These are phyloP conservation scores for Termitomyces titanicus DNA, from an alignment of 768 basidiomycete species.

Conservation along the genomic window DNA sequence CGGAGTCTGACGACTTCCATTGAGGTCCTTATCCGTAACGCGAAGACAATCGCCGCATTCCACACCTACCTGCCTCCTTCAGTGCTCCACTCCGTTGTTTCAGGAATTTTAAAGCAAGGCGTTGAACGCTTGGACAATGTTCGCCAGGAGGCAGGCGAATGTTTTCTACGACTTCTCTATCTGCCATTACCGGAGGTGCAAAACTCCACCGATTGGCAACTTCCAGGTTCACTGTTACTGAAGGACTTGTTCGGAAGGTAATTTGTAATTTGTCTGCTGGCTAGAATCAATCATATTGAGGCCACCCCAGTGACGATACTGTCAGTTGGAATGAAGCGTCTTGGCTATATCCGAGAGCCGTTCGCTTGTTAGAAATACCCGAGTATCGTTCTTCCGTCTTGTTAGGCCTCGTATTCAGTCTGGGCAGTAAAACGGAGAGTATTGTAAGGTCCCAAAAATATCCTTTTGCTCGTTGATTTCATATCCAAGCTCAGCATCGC, in stretches of 20 bases:
- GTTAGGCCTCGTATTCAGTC: slow-evolving; percentile 70
- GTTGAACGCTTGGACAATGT: slow-evolving; percentile 91
- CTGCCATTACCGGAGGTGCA: slow-evolving; percentile 39
- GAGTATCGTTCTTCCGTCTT: slow-evolving; percentile 63
- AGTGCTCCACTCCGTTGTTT: slow-evolving; percentile 54
- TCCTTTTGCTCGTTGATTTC: background rate
- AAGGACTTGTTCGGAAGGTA: slow-evolving; percentile 52
- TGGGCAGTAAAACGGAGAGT: slow-evolving; percentile 81
- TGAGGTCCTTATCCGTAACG: slow-evolving; percentile 45
- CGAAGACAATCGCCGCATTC: slow-evolving; percentile 40
- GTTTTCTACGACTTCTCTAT: slow-evolving; percentile 49
- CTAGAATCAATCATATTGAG: background rate
- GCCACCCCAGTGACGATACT: slow-evolving; percentile 30
- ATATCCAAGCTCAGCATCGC: slow-evolving; percentile 49
- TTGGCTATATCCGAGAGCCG: slow-evolving; percentile 74
- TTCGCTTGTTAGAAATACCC: slow-evolving; percentile 58
- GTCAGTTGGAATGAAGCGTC: slow-evolving; percentile 66
- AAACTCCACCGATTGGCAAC: slow-evolving; percentile 44
- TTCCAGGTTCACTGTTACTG: slow-evolving; percentile 46
- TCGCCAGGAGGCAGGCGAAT: slow-evolving; percentile 71
- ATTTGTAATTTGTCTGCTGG: slow-evolving; percentile 8
- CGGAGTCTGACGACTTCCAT: slow-evolving; percentile 56
- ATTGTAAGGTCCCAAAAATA: slow-evolving; percentile 56
- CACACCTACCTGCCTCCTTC: slow-evolving; percentile 57
- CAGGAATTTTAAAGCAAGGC: slow-evolving; percentile 81